phyloP scores from a whole-genome alignment of 176 grass and related monocot genomes.

The Ensete glaucum region DNA sequence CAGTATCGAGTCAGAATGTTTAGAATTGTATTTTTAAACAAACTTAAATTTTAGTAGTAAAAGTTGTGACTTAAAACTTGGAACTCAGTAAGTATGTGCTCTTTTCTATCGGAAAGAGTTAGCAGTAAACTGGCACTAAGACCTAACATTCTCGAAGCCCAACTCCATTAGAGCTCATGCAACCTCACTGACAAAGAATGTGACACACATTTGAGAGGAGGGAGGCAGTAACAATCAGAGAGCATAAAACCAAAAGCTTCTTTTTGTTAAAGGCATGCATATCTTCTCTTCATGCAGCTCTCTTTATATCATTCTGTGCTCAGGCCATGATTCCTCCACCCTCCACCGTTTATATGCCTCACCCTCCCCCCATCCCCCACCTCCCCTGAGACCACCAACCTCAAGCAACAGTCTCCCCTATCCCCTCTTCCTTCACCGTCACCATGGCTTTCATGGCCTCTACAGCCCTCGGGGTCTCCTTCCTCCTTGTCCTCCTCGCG shows the following conservation, averaged over 20 bases:
- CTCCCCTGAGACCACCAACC: constrained; percentile 8
- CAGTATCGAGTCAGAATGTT: too few relatives aligned
- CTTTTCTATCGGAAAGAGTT: too few relatives aligned
- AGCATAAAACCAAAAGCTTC: constrained; percentile 35
- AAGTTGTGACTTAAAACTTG: too few relatives aligned
- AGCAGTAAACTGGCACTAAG: too few relatives aligned
- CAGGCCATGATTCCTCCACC: constrained; percentile 24
- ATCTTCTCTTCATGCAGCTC: constrained; percentile 26
- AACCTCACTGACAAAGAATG: constrained; percentile 18
- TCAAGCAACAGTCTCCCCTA: constrained; percentile 1
- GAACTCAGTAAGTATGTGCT: too few relatives aligned
- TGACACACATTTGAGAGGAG: background rate
- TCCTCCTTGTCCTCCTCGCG: constrained; percentile 9
- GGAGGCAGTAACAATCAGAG: constrained; percentile 10
- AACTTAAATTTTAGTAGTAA: too few relatives aligned
- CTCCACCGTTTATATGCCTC: constrained; percentile 36
- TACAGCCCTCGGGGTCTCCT: constrained; percentile 2
- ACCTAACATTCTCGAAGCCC: too few relatives aligned
- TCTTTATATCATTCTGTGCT: constrained; percentile 36
- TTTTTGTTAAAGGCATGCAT: constrained; percentile 39
- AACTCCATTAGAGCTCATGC: background rate
- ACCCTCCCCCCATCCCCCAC: background rate
- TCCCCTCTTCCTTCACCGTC: constrained; percentile 11
- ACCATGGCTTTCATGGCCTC: background rate
- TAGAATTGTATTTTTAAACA: too few relatives aligned